Base-by-base conservation (phyloP, 2,329 filamentous ascomycete genomes). In the Chrysoporthe austroafricana region DNA sequence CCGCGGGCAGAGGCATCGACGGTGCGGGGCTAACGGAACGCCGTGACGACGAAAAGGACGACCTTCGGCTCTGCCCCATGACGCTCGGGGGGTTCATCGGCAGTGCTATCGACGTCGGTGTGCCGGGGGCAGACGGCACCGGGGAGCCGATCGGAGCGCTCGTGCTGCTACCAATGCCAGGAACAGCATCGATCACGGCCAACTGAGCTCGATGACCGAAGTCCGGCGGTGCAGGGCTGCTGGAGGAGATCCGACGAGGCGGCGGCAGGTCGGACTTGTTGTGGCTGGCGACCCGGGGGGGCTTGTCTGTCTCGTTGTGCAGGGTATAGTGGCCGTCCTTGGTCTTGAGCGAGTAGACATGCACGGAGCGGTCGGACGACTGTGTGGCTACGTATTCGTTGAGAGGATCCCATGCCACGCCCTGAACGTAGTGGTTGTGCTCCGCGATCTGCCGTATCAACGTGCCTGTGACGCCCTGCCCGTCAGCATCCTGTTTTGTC, bases 301-400 rank as follows among this genome's bases (percentile, higher is more conserved):
- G 90, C 66, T 88, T 89, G 71, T 88, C 86, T 68, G 88, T 84
- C 67, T 85, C 83, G 66, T 81, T 84, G 68, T 77, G 78, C 62
- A 99, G 84, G 0, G 93, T 94, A 76, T 97, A 97, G 73, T 97
- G 93, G 42, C 96, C 96, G 74, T 99, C 96, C 76, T 98, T 99
- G 32, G 92, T 97, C 82, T 93, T 97, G 71, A 99, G 83, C 0
- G 92, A 95, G 81, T 99, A 99, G 72, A 99, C 96, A 79, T 99
- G 96, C 16, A 98, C 95, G 1, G 96, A 97, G 76, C 96, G 91
- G 80, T 99, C 96, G 5, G 96, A 99, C 7, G 96, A 99, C 77
- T 99, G 96, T 1, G 96, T 99, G 48, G 96, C 96, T 69, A 99
- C 94, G 78, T 94, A 99, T 81, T 99, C 96, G 80, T 98, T 98